Percentiles rank a stretch among this genome's conserved stretches.
These are phyloP conservation scores for Tetradesmus lagerheimii DNA, from an alignment of 139 green algal species.

Conservation along the genomic window DNA sequence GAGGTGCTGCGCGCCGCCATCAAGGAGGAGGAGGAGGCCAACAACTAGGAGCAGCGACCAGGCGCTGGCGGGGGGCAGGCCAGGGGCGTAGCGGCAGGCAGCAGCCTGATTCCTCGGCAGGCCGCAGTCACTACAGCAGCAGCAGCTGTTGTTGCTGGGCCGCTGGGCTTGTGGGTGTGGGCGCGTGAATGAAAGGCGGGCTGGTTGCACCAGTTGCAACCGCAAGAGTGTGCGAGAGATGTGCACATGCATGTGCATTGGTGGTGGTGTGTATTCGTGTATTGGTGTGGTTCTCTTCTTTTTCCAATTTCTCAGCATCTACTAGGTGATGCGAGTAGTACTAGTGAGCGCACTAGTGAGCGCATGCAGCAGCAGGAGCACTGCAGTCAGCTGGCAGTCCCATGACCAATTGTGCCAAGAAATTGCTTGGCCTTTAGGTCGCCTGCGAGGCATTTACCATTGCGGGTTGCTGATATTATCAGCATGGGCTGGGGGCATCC, in stretches of 20 bases:
- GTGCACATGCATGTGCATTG: not conserved
- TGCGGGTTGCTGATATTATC: too few relatives aligned
- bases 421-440: not conserved
- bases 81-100: not conserved
- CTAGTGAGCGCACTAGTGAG: too few relatives aligned
- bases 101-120: too few relatives aligned
- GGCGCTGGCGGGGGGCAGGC: not conserved
- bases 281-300: not conserved
- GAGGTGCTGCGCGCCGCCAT: constrained; percentile 85
- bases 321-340: not conserved
- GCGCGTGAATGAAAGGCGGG: not conserved
- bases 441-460: too few relatives aligned
- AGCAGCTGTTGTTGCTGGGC: not conserved
- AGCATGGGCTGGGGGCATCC: not conserved
- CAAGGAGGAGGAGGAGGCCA: constrained; percentile 37
- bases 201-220: not conserved
- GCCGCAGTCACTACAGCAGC: not conserved
- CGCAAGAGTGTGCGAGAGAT: not conserved
- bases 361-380: not conserved
- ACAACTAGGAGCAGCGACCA: not conserved
- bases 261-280: not conserved
- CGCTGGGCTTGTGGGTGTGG: not conserved
- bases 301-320: not conserved
- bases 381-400: too few relatives aligned
- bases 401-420: too few relatives aligned